phyloP scores from a whole-genome alignment of 148 eudicot genomes.

The Diospyros kaki region DNA sequence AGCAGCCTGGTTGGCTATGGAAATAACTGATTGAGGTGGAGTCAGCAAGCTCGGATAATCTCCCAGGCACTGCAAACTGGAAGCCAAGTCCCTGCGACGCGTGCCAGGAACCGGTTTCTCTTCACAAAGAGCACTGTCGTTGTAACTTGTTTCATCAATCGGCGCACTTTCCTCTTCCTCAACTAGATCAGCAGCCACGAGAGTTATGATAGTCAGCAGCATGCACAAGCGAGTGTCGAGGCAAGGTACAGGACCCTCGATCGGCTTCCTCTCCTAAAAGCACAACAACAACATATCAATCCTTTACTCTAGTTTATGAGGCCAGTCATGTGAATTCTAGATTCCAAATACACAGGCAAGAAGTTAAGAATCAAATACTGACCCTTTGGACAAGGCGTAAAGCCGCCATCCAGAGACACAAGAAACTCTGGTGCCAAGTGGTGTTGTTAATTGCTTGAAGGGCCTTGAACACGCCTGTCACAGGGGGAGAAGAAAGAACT shows the following conservation, averaged over 20 bases:
- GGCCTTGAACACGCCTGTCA: slow-evolving; percentile 63
- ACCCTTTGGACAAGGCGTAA: slow-evolving; percentile 95
- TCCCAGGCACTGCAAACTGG: slow-evolving; percentile 69
- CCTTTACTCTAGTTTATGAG: too few relatives aligned
- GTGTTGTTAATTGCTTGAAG: slow-evolving; percentile 74
- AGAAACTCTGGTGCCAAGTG: slow-evolving; percentile 79
- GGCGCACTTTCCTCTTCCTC: slow-evolving; percentile 69
- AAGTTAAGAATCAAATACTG: slow-evolving; percentile 6
- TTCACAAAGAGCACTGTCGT: slow-evolving; percentile 27
- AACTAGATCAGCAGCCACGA: slow-evolving; percentile 79
- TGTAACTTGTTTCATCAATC: slow-evolving; percentile 32
- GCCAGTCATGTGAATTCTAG: too few relatives aligned
- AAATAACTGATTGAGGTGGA: slow-evolving; percentile 68
- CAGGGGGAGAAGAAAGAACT: slow-evolving; percentile 11
- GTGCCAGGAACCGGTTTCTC: slow-evolving; percentile 32
- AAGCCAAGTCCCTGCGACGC: slow-evolving; percentile 60
- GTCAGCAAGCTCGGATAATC: slow-evolving; percentile 64
- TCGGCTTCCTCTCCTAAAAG: slow-evolving; percentile 84
- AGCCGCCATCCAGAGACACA: slow-evolving; percentile 92
- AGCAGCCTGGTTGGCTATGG: slow-evolving; percentile 85
- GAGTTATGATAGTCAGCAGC: slow-evolving; percentile 68
- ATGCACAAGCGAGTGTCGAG: slow-evolving; percentile 83
- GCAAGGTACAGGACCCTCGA: slow-evolving; percentile 94
- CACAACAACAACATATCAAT: too few relatives aligned
- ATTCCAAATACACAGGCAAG: too few relatives aligned